phyloP scores from a whole-genome alignment of 352 stramenopile genomes.

The Phytophthora meadii region DNA sequence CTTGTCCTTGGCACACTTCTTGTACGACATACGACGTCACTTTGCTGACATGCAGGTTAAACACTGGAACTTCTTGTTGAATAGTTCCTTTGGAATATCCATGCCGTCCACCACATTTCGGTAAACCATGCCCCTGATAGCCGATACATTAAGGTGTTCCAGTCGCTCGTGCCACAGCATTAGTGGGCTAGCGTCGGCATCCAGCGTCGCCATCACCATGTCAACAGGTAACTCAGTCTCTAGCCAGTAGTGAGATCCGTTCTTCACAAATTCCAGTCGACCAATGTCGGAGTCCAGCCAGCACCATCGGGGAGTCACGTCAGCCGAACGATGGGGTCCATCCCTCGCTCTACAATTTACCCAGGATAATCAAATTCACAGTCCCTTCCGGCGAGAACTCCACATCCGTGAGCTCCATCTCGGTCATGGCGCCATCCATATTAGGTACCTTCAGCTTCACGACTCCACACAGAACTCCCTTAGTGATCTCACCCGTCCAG shows the following conservation, averaged over 20 bases:
- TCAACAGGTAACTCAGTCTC: neutral
- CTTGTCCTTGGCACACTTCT: neutral
- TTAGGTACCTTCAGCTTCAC: too few species aligned
- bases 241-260: neutral
- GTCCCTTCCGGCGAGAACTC: neutral
- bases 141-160: neutral
- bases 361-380: neutral
- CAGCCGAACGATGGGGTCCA: neutral
- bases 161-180: neutral
- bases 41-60: neutral
- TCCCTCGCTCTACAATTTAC: neutral
- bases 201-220: neutral
- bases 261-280: neutral
- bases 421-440: too few species aligned
- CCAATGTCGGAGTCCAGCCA: neutral
- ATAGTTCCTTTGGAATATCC: neutral
- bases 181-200: neutral
- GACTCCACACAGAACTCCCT: neutral
- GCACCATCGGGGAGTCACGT: neutral
- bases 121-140: neutral
- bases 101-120: neutral
- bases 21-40: neutral
- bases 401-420: too few species aligned
- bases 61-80: conserved; percentile 5
- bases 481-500: neutral